Base-by-base conservation (phyloP, 495 filamentous ascomycete genomes). In the Aspergillus nanangensis region DNA sequence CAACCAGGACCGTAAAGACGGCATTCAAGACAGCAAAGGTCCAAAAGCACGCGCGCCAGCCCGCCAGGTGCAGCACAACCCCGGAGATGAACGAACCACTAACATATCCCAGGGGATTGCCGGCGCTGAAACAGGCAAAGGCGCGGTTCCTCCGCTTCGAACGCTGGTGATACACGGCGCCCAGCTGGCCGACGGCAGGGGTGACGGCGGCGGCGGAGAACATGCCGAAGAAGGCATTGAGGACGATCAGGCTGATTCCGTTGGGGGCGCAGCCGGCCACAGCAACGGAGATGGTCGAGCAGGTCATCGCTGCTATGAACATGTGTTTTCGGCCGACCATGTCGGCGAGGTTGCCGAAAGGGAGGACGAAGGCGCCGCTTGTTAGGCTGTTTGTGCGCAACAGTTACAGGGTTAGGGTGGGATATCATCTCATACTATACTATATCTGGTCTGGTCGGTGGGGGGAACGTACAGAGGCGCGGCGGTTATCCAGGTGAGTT, bases 401-500 rank as follows among this genome's bases (percentile, higher is more conserved):
- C 38, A 32, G 33, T 18, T 33, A 20, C 13, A 36, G 13, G n/a
- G 4, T 18, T 18, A 48, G 41, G 24, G 21, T 31, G 18, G 38
- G 17, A 38, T 3, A 25, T 21, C 11, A 7, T 29, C 11, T 29
- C 25, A 29, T 5, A 11, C 7, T 11, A 29, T 29, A 11, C 5
- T 29, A 29, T n/a, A n/a, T n/a, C n/a, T n/a, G n/a, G n/a, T n/a
- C n/a, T n/a, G n/a, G n/a, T n/a, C n/a, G n/a, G n/a, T n/a, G n/a
- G n/a, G n/a, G n/a, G n/a, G 8, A 17, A 70, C 77, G 19, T 66
- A 84, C 74, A 77, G 67, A 22, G 74, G 69, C 39, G 79, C 73
- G n/a, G 80, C 80, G 44, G 70, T 76, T n/a, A 87, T 82, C 84
- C 84, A 88, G 8, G 81, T 85, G 34, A 87, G 80, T 53, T 88